Conservation (phyloP, 768 basidiomycete genomes). For the Obba rivulosa region DNA sequence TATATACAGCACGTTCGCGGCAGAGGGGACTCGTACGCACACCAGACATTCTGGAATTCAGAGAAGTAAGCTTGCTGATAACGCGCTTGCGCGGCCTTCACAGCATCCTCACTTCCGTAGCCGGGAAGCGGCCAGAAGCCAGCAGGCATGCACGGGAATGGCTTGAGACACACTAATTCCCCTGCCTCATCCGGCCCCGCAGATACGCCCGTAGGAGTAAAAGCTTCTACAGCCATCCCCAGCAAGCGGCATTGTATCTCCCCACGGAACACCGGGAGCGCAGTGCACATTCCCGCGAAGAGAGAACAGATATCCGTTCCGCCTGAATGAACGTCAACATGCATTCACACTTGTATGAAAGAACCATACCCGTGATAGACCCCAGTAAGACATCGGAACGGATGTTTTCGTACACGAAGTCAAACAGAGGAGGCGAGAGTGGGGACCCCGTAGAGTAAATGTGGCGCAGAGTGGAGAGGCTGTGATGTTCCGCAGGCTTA, state of each 20-base stretch:
- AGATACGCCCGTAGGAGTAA: conserved; percentile 37
- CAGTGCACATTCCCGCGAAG: conserved; percentile 75
- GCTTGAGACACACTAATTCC: conserved; percentile 65
- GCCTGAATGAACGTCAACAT: conserved; percentile 33
- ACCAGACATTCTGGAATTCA: conserved; percentile 65
- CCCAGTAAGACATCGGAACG: conserved; percentile 58
- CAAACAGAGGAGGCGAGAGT: conserved; percentile 61
- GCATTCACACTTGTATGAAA: not conserved
- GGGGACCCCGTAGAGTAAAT: conserved; percentile 83
- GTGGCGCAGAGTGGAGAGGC: conserved; percentile 53
- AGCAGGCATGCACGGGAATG: conserved; percentile 77
- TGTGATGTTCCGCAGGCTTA: conserved; percentile 58
- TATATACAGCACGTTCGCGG: not conserved
- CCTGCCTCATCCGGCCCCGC: conserved; percentile 49
- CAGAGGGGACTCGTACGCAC: conserved; percentile 37
- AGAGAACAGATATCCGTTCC: conserved; percentile 84
- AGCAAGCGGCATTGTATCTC: conserved; percentile 82
- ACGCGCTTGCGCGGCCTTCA: conserved; percentile 47
- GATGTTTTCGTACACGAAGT: conserved; percentile 70
- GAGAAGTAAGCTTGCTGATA: conserved; percentile 71
- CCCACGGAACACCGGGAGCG: conserved; percentile 71
- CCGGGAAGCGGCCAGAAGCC: conserved; percentile 80
- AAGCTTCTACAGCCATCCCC: conserved; percentile 72
- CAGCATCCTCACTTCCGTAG: conserved; percentile 49
- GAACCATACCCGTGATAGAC: conserved; percentile 62